phyloP scores from a whole-genome alignment of 129 eudicot genomes.

The Flaveria bidentis region DNA sequence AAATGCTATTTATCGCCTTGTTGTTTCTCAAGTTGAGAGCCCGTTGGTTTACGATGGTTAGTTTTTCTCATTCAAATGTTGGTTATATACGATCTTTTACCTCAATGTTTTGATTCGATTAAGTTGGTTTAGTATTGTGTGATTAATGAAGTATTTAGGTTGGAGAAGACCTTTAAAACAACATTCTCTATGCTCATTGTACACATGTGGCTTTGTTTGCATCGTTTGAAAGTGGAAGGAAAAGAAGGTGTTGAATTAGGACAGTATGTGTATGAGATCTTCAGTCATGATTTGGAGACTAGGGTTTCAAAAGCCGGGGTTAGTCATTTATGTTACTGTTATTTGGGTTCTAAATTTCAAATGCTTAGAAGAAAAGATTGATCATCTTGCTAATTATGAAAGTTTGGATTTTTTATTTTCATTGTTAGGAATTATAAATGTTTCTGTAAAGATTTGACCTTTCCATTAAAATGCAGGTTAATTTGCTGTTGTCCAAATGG shows the following conservation, averaged over 20 bases:
- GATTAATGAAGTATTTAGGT: slow-evolving; percentile 66
- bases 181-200: slow-evolving; percentile 75
- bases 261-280: slow-evolving; percentile 74
- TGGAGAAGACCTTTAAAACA: slow-evolving; percentile 89
- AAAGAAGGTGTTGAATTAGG: slow-evolving; percentile 80
- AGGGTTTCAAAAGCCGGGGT: slow-evolving; percentile 90
- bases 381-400: neutral
- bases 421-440: neutral
- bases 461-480: slow-evolving; percentile 56
- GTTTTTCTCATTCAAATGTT: slow-evolving; percentile 21
- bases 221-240: slow-evolving; percentile 75
- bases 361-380: neutral
- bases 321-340: slow-evolving; percentile 28
- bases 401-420: neutral
- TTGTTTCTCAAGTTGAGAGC: slow-evolving; percentile 58
- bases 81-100: neutral
- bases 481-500: slow-evolving; percentile 71
- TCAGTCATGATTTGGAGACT: slow-evolving; percentile 82
- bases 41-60: slow-evolving; percentile 72
- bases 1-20: slow-evolving; percentile 63
- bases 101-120: neutral
- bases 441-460: neutral
- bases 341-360: neutral
- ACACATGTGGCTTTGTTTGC: slow-evolving; percentile 93
- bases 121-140: slow-evolving; percentile 4